Base-by-base conservation (phyloP, 768 basidiomycete genomes). In the Paxillus ammoniavirescens region DNA sequence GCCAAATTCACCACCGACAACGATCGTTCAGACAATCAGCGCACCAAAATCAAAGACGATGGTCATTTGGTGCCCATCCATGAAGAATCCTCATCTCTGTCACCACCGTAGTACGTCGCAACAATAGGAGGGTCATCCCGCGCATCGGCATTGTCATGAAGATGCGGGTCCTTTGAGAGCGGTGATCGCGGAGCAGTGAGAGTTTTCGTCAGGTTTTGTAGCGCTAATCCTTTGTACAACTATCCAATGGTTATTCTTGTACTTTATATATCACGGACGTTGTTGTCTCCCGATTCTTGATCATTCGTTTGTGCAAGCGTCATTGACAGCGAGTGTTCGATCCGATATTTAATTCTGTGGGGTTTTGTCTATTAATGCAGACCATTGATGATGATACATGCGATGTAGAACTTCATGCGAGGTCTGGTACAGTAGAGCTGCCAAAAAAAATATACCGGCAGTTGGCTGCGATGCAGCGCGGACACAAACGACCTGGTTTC, bases 361-460 rank as follows among this genome's bases (percentile, higher is more conserved):
- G 46, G n/a, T 23, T 36, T 17, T 21, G 47, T 49, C 13, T 12
- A 41, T 41, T 38, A 17, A 49, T 41, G 36, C 48, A 28, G 38
- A 31, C 10, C 47, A 47, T 36, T 35, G 52, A 53, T 55, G 41
- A 26, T 55, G 38, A 49, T 21, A 46, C 48, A 65, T 49, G 50
- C 54, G 44, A 53, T 51, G 45, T 47, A 55, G 43, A 40, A 13
- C 35, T 26, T 40, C 40, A 31, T 37, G 30, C 37, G 33, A 48
- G 37, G n/a, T 54, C 28, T 10, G 31, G 31, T 33, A 33, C 30
- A 48, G 23, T 28, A 21, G 18, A 46, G 56, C 60, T 59, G 59
- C 62, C 66, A 67, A 53, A 64, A 53, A 64, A 70, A 72, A 70
- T 69, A 70, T 67, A 54, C 40, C 60, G 70, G 67, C 69, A 70